Percentiles rank a stretch among this genome's conserved stretches.
Conservation (phyloP, 768 basidiomycete species). For the Agrocybe chaxingu region DNA sequence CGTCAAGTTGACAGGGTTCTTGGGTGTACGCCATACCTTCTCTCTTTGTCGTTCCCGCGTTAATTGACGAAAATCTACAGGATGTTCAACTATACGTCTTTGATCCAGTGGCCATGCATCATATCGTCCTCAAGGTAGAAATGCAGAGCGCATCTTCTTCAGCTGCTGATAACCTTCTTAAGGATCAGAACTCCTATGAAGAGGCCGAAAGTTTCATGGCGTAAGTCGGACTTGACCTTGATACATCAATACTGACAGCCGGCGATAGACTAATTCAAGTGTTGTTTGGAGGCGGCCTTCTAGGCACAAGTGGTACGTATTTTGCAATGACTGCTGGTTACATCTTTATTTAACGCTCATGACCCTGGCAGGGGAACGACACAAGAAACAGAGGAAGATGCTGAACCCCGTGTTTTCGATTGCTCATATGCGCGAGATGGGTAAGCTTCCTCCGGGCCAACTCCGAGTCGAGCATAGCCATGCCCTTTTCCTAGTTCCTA, state of each 20-base stretch:
- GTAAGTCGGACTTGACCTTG: constrained; percentile 1
- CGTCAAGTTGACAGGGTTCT: constrained; percentile 26
- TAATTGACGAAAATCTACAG: constrained; percentile 10
- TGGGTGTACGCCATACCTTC: constrained; percentile 27
- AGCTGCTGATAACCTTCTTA: background rate
- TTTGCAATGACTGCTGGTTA: background rate
- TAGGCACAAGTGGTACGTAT: constrained; percentile 19
- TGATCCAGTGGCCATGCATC: constrained; percentile 43
- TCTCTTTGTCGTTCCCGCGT: background rate
- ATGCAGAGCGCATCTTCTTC: background rate
- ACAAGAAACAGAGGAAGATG: constrained; percentile 36
- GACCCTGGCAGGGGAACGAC: constrained; percentile 31
- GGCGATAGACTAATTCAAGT: constrained; percentile 1
- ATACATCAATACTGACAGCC: background rate
- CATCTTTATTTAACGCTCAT: background rate
- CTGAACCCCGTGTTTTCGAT: constrained; percentile 37
- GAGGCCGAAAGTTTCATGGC: constrained; percentile 13
- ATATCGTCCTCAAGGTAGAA: constrained; percentile 40
- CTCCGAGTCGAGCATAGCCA: background rate
- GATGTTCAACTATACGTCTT: constrained; percentile 35
- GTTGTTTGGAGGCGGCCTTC: constrained; percentile 8
- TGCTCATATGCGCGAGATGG: constrained; percentile 32
- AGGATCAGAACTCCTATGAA: constrained; percentile 31
- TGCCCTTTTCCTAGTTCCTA: constrained; percentile 25
- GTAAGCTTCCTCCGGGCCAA: constrained; percentile 12